Evolutionary conservation across 352 stramenopile genomes (phyloP).

Genomic region (Nothophytophthora sp.): DNA sequence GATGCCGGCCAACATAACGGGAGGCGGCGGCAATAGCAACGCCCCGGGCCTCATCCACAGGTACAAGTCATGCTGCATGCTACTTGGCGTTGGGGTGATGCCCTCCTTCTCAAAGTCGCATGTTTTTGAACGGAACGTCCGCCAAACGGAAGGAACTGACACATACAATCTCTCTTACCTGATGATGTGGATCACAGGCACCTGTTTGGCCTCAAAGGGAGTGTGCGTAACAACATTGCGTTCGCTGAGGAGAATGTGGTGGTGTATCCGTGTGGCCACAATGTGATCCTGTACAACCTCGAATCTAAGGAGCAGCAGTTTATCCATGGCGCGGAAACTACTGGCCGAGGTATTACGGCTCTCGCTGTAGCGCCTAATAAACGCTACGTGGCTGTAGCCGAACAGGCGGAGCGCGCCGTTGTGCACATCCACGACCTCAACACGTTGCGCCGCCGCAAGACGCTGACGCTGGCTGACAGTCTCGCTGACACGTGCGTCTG

Average conservation of each 20-base stretch:
- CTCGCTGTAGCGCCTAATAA: slow-evolving; percentile 82
- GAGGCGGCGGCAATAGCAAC: slow-evolving; percentile 14
- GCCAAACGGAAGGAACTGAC: too few relatives aligned
- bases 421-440: slow-evolving; percentile 92
- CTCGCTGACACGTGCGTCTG: slow-evolving; percentile 76
- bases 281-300: slow-evolving; percentile 88
- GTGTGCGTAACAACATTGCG: slow-evolving; percentile 80
- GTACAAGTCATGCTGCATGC: background rate
- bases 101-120: too few relatives aligned
- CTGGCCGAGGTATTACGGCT: slow-evolving; percentile 83
- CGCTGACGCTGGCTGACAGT: slow-evolving; percentile 78
- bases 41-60: slow-evolving; percentile 53
- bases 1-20: slow-evolving; percentile 9
- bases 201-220: slow-evolving; percentile 85
- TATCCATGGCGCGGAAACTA: slow-evolving; percentile 82
- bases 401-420: slow-evolving; percentile 77
- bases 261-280: slow-evolving; percentile 89
- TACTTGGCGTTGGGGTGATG: background rate
- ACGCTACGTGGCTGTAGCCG: slow-evolving; percentile 88
- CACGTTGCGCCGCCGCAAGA: slow-evolving; percentile 86
- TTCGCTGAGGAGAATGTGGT: slow-evolving; percentile 88
- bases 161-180: background rate
- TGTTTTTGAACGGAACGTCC: too few relatives aligned
- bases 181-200: slow-evolving; percentile 44
- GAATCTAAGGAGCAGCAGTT: slow-evolving; percentile 92